These are phyloP conservation scores for Chamaecrista fasciculata DNA, from an alignment of 306 rosid genomes.

Conservation along the genomic window DNA sequence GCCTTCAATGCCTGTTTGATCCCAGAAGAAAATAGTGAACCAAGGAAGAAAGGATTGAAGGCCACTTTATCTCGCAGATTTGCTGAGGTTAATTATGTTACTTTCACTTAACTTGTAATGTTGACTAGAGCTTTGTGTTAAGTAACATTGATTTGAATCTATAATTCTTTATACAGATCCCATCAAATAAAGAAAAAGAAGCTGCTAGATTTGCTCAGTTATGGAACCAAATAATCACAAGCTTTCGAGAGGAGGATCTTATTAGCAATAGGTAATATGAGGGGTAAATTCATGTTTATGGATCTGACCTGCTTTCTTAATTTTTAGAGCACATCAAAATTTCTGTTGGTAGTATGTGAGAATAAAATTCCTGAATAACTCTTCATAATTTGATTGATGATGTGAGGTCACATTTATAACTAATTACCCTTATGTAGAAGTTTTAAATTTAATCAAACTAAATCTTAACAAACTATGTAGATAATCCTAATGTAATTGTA, in stretches of 20 bases:
- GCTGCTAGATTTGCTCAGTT: constrained; percentile 98
- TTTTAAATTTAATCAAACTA: no score
- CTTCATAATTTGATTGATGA: no score
- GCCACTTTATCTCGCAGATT: constrained; percentile 78
- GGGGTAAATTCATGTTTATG: constrained; percentile 14
- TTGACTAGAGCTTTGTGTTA: constrained; percentile 9
- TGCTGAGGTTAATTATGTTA: constrained; percentile 38
- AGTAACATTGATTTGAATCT: constrained; percentile 11
- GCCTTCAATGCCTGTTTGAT: constrained; percentile 81
- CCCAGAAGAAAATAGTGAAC: constrained; percentile 71
- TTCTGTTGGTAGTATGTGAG: background rate
- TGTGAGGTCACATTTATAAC: no score
- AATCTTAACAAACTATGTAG: no score
- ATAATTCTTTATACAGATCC: constrained; percentile 48
- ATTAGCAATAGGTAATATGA: constrained; percentile 64
- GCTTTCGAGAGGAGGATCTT: constrained; percentile 97
- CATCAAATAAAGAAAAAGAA: constrained; percentile 73
- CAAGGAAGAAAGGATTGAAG: constrained; percentile 86
- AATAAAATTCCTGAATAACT: no score
- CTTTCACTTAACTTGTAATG: constrained; percentile 7
- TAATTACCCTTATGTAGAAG: no score
- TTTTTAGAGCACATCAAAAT: background rate
- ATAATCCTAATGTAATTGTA: no score
- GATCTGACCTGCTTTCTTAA: background rate
- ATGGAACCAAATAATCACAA: constrained; percentile 89